Conservation (phyloP, 2,329 filamentous ascomycete genomes). For the Diaporthe sp. region DNA sequence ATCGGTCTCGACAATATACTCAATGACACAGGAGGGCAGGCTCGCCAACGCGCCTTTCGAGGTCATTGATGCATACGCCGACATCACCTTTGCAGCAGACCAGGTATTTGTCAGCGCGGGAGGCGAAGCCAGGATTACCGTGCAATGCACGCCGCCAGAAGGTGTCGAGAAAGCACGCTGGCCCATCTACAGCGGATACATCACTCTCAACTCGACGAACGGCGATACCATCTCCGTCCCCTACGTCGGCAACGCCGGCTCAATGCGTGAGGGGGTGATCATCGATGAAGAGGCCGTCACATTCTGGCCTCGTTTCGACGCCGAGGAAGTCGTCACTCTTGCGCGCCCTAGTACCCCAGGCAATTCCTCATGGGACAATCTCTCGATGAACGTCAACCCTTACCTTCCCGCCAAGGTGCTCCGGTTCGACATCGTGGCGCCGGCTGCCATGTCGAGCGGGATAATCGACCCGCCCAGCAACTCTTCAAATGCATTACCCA, state of each 20-base stretch:
- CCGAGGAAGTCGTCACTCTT: not conserved
- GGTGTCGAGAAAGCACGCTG: not conserved
- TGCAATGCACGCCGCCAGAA: not conserved
- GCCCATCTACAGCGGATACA: constrained; percentile 5
- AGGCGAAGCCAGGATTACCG: not conserved
- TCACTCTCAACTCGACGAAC: constrained; percentile 5
- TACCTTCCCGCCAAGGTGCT: not conserved
- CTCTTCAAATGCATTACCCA: not conserved
- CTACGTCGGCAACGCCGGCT: constrained; percentile 6
- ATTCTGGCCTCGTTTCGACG: not conserved
- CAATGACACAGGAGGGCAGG: not conserved
- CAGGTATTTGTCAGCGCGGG: not conserved
- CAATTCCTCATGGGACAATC: not conserved
- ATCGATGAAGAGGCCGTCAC: not conserved
- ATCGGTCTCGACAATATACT: not conserved
- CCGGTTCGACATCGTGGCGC: not conserved
- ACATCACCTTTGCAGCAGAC: not conserved
- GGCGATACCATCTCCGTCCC: not conserved
- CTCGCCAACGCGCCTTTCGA: not conserved
- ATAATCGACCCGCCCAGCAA: not conserved
- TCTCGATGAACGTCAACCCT: not conserved
- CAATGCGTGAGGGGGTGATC: not conserved
- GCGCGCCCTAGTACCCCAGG: not conserved
- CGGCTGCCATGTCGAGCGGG: not conserved
- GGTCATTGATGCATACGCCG: not conserved